Conservation (phyloP, 2,329 filamentous ascomycete species). For the Didymella pomorum region DNA sequence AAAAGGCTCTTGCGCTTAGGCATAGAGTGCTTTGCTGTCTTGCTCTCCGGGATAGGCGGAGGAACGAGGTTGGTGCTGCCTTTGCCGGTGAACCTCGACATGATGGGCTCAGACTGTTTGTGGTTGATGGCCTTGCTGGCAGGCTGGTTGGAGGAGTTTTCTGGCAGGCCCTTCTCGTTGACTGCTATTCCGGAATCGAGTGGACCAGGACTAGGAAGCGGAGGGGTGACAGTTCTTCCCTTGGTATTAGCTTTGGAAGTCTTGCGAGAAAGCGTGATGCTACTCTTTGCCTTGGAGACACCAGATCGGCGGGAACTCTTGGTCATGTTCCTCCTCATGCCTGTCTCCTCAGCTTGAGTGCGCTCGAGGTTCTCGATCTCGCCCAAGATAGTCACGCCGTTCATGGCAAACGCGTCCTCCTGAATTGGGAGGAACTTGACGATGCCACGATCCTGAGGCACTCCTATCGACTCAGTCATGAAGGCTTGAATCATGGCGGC, state of each 20-base stretch:
- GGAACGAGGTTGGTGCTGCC: constrained; percentile 29
- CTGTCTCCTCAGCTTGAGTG: constrained; percentile 53
- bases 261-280: constrained; percentile 47
- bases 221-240: constrained; percentile 41
- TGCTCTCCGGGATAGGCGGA: constrained; percentile 45
- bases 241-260: constrained; percentile 40
- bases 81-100: constrained; percentile 33
- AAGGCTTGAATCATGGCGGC: constrained; percentile 78
- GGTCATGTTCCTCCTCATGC: constrained; percentile 53
- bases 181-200: constrained; percentile 48
- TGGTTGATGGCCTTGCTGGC: constrained; percentile 31
- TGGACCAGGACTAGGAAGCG: constrained; percentile 45
- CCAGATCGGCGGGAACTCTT: constrained; percentile 47
- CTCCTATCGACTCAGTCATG: constrained; percentile 74
- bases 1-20: constrained; percentile 59
- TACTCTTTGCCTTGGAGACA: constrained; percentile 49
- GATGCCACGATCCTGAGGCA: constrained; percentile 71
- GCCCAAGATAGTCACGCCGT: constrained; percentile 73
- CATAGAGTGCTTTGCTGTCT: constrained; percentile 44
- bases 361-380: constrained; percentile 69
- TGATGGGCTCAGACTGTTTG: constrained; percentile 37
- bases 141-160: constrained; percentile 25
- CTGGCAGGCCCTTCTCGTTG: constrained; percentile 36
- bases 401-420: constrained; percentile 76
- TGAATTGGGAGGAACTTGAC: constrained; percentile 74